phyloP scores from a whole-genome alignment of 2,329 filamentous ascomycete genomes.

The Trichophyton benhamiae region DNA sequence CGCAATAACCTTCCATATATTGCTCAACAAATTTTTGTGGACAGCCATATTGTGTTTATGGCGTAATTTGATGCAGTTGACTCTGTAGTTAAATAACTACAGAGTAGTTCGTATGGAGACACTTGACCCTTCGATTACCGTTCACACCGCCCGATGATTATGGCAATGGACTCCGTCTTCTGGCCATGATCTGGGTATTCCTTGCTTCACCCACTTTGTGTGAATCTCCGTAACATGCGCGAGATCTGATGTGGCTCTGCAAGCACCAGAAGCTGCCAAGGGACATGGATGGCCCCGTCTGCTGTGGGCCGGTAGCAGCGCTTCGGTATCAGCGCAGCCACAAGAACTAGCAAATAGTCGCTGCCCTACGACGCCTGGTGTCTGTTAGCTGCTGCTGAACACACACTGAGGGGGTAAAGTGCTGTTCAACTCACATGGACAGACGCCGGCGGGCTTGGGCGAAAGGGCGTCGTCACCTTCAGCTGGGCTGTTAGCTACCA shows the following conservation, averaged over 20 bases:
- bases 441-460: background rate
- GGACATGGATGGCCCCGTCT: background rate
- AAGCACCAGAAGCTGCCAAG: background rate
- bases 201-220: background rate
- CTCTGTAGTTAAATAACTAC: too few species aligned
- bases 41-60: background rate
- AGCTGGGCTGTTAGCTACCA: background rate
- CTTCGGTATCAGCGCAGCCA: background rate
- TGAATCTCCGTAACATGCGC: background rate
- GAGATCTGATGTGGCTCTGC: slow-evolving; percentile 1
- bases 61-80: background rate
- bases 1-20: background rate
- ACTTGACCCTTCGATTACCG: too few species aligned
- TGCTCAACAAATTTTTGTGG: background rate
- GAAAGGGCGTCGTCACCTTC: background rate
- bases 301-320: background rate
- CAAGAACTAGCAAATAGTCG: background rate
- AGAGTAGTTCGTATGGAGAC: too few species aligned
- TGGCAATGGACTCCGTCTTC: too few species aligned
- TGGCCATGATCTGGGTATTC: background rate
- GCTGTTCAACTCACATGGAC: background rate
- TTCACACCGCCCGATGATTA: background rate
- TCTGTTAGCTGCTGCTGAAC: background rate
- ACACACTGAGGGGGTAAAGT: background rate
- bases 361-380: background rate